Base-by-base conservation (phyloP, 176 grass and related monocot genomes). In the Rhynchospora pubera region DNA sequence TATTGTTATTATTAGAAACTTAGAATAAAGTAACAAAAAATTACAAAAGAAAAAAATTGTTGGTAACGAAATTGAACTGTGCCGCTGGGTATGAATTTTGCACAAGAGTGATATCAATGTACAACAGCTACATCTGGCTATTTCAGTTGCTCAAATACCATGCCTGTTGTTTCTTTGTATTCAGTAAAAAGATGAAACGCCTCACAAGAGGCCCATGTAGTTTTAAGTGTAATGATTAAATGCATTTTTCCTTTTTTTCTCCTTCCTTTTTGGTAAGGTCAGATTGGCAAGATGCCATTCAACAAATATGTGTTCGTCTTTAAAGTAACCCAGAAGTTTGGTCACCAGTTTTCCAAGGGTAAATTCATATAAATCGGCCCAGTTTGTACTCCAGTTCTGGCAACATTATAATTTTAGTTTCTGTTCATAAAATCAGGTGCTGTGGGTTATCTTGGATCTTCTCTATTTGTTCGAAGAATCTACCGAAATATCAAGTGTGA, bases 401-500 rank as follows among this genome's bases (percentile, higher is more conserved):
- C n/a, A 13, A 28, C 6, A 73, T 39, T 23, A 63, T 77, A 55
- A 53, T 39, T 66, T 8, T 85, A 52, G 12, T 53, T 73, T 39
- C 1, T 50, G 56, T 57, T 75, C 58, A 28, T 50, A 14, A 77
- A 30, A 89, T 88, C 79, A 99, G 96, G 96, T 84, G 96, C 96
- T 57, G 88, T 99, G 47, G 96, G 93, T 39, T 95, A 99, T 91
- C 84, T 99, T 62, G 96, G 96, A 6, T 95, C 96, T 48, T 87
- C 91, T 14, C 42, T 99, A 52, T 99, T 99, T 88, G 96, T 99
- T 76, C 92, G 93, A 88, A 99, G 96, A 88, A 99, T 99, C 84
- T 99, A 99, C 77, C 89, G 96, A 91, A 99, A 99, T 80, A 99
- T 99, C 87, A 99, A 99, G 85, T 99, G 96, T 65, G 96, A 99